A percentile compares a stretch with the other conserved stretches of the same genome.
phyloP scores from a whole-genome alignment of 495 filamentous ascomycete genomes.

The Penicillium dipodomyicola region DNA sequence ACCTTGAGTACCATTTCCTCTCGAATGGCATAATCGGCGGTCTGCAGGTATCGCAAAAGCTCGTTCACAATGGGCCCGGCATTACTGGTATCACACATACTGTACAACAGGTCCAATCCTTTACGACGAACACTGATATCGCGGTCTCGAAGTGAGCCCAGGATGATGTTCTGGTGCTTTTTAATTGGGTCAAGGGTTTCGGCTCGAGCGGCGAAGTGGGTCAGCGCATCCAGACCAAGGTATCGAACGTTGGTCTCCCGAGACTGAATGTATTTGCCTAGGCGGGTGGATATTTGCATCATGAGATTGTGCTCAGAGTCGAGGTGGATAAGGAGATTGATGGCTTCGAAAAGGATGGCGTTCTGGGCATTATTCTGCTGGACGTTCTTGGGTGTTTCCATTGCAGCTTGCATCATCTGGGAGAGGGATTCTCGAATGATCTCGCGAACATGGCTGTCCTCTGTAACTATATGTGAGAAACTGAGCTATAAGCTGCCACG shows the following conservation, averaged over 20 bases:
- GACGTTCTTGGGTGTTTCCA: conserved; percentile 96
- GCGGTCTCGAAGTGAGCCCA: conserved; percentile 87
- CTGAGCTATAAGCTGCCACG: conserved; percentile 14
- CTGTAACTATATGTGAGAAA: conserved; percentile 41
- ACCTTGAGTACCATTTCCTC: conserved; percentile 99
- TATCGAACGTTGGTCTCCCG: conserved; percentile 98
- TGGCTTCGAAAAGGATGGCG: conserved; percentile 96
- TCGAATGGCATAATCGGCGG: conserved; percentile 93
- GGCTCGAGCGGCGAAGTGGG: conserved; percentile 89
- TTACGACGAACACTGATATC: conserved; percentile 98
- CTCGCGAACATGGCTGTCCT: conserved; percentile 86
- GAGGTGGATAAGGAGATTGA: conserved; percentile 98
- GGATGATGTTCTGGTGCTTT: conserved; percentile 93
- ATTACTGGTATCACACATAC: conserved; percentile 97
- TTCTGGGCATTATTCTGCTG: conserved; percentile 99
- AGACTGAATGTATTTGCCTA: conserved; percentile 96
- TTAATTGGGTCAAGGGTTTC: conserved; percentile 98
- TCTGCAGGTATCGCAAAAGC: conserved; percentile 90
- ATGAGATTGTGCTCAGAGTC: conserved; percentile 94
- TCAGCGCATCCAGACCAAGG: conserved; percentile 96
- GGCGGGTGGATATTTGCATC: conserved; percentile 91
- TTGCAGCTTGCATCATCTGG: conserved; percentile 82
- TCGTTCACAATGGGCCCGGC: conserved; percentile 90
- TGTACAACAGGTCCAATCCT: conserved; percentile 94
- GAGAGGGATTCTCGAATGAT: conserved; percentile 91